A percentile compares a stretch with the other conserved stretches of the same genome.
These are phyloP conservation scores for Eucalyptus sp. DNA, from an alignment of 345 rosid species.

Conservation along the genomic window DNA sequence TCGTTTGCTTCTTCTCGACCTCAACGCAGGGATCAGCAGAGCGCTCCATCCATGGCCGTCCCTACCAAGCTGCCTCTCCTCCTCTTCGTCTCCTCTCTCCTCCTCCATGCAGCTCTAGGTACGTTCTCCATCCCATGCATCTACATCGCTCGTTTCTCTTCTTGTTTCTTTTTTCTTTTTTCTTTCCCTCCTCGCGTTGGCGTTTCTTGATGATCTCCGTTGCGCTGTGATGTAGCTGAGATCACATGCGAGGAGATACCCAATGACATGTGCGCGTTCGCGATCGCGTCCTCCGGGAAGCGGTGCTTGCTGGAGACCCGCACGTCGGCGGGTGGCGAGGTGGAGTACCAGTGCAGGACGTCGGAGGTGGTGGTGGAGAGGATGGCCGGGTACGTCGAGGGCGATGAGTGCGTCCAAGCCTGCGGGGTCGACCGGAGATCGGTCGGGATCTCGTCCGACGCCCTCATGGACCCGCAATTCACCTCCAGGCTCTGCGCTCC, in stretches of 20 bases:
- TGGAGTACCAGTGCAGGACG: conserved; percentile 67
- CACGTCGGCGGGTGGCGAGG: conserved; percentile 5
- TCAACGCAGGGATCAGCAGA: not conserved
- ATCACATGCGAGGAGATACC: conserved; percentile 66
- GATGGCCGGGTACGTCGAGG: conserved; percentile 63
- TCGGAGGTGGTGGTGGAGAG: conserved; percentile 68
- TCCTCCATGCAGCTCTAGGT: conserved; percentile 62
- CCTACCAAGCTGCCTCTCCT: conserved; percentile 27
- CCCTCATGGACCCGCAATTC: conserved; percentile 63
- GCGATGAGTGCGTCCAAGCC: conserved; percentile 50
- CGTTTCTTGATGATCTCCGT: not conserved
- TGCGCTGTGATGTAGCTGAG: conserved; percentile 16
- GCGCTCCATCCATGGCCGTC: conserved; percentile 28
- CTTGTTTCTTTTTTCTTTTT: not conserved
- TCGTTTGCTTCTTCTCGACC: not conserved
- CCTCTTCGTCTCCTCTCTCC: conserved; percentile 45
- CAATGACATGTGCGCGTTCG: conserved; percentile 53
- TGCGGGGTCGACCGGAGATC: conserved; percentile 81
- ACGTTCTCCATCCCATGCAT: not conserved
- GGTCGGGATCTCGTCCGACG: conserved; percentile 81
- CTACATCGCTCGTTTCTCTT: not conserved
- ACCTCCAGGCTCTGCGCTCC: conserved; percentile 72
- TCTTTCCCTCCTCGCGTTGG: not conserved
- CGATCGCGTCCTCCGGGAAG: conserved; percentile 61
- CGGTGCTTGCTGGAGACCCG: conserved; percentile 79